Evolutionary conservation across 352 stramenopile genomes (phyloP).

Genomic region (Pythium dissimile): DNA sequence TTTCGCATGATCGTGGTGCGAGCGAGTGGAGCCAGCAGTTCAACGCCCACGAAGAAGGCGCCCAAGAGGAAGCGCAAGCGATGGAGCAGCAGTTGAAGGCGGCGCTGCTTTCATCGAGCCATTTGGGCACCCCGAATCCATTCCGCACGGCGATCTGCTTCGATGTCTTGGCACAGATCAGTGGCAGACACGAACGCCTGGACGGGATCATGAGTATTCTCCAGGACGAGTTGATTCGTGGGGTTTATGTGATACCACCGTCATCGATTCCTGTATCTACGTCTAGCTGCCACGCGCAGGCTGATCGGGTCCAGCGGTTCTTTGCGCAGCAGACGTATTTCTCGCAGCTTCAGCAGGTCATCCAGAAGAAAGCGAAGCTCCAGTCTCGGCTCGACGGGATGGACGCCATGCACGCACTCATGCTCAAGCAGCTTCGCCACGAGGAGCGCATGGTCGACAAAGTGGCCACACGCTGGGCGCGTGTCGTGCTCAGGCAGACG

Average conservation of each 20-base stretch:
- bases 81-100: slow-evolving; percentile 49
- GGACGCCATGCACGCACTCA: slow-evolving; percentile 34
- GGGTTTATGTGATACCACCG: slow-evolving; percentile 37
- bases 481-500: slow-evolving; percentile 49
- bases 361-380: slow-evolving; percentile 31
- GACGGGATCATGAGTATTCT: slow-evolving; percentile 34
- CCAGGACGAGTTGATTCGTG: slow-evolving; percentile 31
- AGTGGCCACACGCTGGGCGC: slow-evolving; percentile 45
- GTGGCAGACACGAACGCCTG: slow-evolving; percentile 46
- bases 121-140: slow-evolving; percentile 48
- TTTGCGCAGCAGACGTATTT: slow-evolving; percentile 52
- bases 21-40: slow-evolving; percentile 17
- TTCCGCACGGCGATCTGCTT: slow-evolving; percentile 61
- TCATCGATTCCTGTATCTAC: too few relatives aligned
- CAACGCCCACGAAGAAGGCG: slow-evolving; percentile 7
- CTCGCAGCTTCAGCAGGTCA: slow-evolving; percentile 42
- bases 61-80: slow-evolving; percentile 7
- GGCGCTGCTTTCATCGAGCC: slow-evolving; percentile 46
- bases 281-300: slow-evolving; percentile 6
- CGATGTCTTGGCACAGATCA: slow-evolving; percentile 42
- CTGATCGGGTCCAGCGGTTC: slow-evolving; percentile 15
- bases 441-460: slow-evolving; percentile 66
- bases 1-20: not conserved
- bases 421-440: slow-evolving; percentile 50
- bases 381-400: slow-evolving; percentile 40